Percentiles rank a stretch among this genome's conserved stretches.
Conservation (phyloP, 2,329 filamentous ascomycete species). For the Bipolaris oryzae region DNA sequence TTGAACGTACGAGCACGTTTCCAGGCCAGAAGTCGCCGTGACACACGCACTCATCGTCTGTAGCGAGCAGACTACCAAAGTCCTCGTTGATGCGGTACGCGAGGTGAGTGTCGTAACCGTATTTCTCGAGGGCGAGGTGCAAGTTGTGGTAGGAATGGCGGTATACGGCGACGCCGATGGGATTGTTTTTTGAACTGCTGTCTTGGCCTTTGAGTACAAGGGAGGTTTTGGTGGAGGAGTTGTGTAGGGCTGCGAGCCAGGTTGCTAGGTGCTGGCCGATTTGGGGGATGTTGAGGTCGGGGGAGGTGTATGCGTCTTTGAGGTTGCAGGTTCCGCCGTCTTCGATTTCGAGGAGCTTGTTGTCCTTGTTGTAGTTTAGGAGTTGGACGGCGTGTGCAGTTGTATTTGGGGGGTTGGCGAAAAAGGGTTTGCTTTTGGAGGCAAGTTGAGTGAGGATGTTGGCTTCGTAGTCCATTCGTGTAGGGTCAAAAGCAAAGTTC, state of each 20-base stretch:
- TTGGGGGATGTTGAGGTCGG: conserved; percentile 20
- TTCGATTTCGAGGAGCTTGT: conserved; percentile 38
- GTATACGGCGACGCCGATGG: conserved; percentile 35
- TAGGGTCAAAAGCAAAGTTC: conserved; percentile 32
- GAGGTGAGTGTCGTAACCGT: conserved; percentile 31
- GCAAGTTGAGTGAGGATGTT: conserved; percentile 28
- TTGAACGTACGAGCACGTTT: conserved; percentile 39
- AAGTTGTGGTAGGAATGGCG: conserved; percentile 42
- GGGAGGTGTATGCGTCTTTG: conserved; percentile 40
- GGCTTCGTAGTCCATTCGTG: conserved; percentile 47
- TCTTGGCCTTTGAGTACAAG: conserved; percentile 10
- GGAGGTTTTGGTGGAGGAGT: conserved; percentile 12
- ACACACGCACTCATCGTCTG: conserved; percentile 44
- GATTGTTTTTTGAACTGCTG: conserved; percentile 28
- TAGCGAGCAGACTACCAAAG: conserved; percentile 35
- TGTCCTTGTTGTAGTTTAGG: conserved; percentile 31
- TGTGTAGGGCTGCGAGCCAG: conserved; percentile 45
- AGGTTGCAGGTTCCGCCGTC: conserved; percentile 41
- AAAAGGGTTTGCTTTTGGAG: neutral
- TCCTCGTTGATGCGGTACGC: conserved; percentile 33
- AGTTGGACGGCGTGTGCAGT: conserved; percentile 28
- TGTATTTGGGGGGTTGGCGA: neutral
- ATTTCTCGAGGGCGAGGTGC: conserved; percentile 23
- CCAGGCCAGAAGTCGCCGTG: conserved; percentile 51
- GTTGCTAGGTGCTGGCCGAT: conserved; percentile 36